Evolutionary conservation across 2,329 filamentous ascomycete genomes (phyloP).

Genomic region (Cytospora piceae): DNA sequence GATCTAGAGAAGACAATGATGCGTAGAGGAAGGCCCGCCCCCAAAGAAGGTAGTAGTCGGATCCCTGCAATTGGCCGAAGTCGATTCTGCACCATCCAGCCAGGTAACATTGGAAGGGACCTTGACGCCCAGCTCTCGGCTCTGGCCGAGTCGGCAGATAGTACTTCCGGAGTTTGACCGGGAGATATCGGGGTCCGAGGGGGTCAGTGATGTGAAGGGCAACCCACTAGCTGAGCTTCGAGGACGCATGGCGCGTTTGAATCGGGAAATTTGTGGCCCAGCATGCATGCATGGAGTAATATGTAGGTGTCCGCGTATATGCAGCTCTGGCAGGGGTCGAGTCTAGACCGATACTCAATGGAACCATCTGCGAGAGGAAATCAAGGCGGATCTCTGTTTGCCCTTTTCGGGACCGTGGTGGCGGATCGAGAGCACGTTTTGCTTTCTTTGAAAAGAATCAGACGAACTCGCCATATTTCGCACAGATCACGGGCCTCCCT

Average conservation of each 20-base stretch:
- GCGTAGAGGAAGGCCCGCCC: background rate
- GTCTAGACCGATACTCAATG: conserved; percentile 17
- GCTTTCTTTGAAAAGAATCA: background rate
- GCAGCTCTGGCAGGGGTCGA: conserved; percentile 12
- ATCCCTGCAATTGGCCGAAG: conserved; percentile 5
- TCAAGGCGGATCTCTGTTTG: background rate
- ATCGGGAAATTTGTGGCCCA: background rate
- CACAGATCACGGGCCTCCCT: conserved; percentile 7
- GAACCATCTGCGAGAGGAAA: conserved; percentile 4
- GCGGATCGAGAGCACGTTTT: background rate
- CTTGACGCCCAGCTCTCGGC: background rate
- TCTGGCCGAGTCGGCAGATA: background rate
- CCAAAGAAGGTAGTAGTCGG: conserved; percentile 3
- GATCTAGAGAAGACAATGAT: background rate
- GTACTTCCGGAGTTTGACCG: background rate
- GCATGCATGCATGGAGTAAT: background rate
- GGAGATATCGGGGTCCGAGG: background rate
- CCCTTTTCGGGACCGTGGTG: background rate
- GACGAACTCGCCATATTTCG: background rate
- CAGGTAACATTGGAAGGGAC: background rate
- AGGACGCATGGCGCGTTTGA: background rate
- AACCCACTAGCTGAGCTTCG: background rate
- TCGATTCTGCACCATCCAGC: conserved; percentile 1
- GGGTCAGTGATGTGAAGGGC: background rate
- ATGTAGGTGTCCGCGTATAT: conserved; percentile 20